Percentiles rank a stretch among this genome's conserved stretches.
Conservation (phyloP, 1,284 basidiomycete genomes). For the Apiotrichum brassicae region DNA sequence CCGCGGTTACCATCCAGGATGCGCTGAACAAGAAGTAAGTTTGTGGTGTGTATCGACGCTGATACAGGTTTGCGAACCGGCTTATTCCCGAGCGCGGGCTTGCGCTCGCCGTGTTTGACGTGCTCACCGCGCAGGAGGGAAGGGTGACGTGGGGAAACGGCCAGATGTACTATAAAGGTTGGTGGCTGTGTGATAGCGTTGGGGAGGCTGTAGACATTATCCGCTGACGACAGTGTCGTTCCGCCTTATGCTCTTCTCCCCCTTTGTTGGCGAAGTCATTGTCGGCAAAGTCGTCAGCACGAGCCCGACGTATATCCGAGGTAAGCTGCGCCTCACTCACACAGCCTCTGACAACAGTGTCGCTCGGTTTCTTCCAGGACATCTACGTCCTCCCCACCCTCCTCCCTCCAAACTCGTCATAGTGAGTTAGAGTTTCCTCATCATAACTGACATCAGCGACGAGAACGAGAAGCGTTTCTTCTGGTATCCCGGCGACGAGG, state of each 20-base stretch:
- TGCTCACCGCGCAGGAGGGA: constrained; percentile 79
- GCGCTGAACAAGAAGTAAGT: constrained; percentile 45
- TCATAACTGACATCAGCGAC: constrained; percentile 11
- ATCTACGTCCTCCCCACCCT: constrained; percentile 65
- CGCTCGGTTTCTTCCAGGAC: constrained; percentile 90
- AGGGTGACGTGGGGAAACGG: constrained; percentile 93
- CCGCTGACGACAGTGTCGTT: constrained; percentile 78
- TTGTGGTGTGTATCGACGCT: not conserved
- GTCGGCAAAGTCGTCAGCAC: constrained; percentile 80
- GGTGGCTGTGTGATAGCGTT: constrained; percentile 32
- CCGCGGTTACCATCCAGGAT: constrained; percentile 41
- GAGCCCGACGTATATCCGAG: constrained; percentile 70
- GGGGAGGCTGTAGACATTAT: too few species aligned
- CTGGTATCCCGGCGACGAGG: constrained; percentile 61
- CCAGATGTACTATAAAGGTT: constrained; percentile 87
- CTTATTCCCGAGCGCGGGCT: constrained; percentile 88
- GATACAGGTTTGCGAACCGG: constrained; percentile 77
- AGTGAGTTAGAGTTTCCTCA: constrained; percentile 6
- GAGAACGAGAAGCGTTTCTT: constrained; percentile 64
- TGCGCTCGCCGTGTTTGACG: constrained; percentile 81
- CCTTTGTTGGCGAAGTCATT: constrained; percentile 83
- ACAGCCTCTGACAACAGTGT: too few species aligned
- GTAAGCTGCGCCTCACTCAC: constrained; percentile 51
- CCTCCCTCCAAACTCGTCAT: constrained; percentile 54
- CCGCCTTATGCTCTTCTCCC: constrained; percentile 82